A percentile compares a stretch with the other conserved stretches of the same genome.
These are phyloP conservation scores for Auriscalpium microsporum DNA, from an alignment of 768 basidiomycete genomes.

Conservation along the genomic window DNA sequence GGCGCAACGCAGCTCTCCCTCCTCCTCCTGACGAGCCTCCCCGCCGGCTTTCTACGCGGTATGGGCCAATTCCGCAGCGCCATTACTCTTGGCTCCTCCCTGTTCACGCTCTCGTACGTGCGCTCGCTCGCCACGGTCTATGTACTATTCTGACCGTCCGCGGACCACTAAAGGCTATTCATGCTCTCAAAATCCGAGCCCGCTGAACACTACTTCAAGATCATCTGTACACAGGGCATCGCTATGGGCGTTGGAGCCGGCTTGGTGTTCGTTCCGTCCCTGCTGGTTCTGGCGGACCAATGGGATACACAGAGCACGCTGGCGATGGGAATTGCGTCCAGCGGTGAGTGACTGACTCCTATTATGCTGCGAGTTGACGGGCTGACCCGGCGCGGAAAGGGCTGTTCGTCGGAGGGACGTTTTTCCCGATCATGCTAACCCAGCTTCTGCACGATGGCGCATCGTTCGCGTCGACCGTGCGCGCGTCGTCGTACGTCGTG, in stretches of 20 bases:
- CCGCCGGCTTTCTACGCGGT: conserved; percentile 37
- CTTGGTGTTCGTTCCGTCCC: conserved; percentile 37
- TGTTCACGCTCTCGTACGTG: conserved; percentile 20
- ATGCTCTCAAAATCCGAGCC: conserved; percentile 22
- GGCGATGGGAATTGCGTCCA: conserved; percentile 23
- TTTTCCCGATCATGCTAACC: conserved; percentile 29
- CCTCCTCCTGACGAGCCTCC: conserved; percentile 31
- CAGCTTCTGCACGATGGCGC: conserved; percentile 18
- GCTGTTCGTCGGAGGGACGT: conserved; percentile 20
- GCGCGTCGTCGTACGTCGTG: conserved; percentile 19
- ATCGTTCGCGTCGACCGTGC: conserved; percentile 36
- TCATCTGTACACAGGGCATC: conserved; percentile 43
- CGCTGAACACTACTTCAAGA: conserved; percentile 34
- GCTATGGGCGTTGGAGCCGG: conserved; percentile 42
- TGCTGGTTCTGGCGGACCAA: conserved; percentile 36
- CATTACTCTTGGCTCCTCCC: conserved; percentile 16
- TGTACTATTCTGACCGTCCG: conserved; percentile 14
- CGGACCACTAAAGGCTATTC: conserved; percentile 9
- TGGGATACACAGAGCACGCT: conserved; percentile 32
- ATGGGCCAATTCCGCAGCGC: conserved; percentile 38
- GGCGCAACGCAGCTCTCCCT: conserved; percentile 42
- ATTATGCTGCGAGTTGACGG: conserved; percentile 17
- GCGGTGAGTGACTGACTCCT: background rate
- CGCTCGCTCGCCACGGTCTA: background rate
- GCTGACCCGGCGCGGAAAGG: too few relatives aligned